Percentiles rank a stretch among this genome's conserved stretches.
phyloP scores from a whole-genome alignment of 805 yeast species.

The Ogataea minuta region DNA sequence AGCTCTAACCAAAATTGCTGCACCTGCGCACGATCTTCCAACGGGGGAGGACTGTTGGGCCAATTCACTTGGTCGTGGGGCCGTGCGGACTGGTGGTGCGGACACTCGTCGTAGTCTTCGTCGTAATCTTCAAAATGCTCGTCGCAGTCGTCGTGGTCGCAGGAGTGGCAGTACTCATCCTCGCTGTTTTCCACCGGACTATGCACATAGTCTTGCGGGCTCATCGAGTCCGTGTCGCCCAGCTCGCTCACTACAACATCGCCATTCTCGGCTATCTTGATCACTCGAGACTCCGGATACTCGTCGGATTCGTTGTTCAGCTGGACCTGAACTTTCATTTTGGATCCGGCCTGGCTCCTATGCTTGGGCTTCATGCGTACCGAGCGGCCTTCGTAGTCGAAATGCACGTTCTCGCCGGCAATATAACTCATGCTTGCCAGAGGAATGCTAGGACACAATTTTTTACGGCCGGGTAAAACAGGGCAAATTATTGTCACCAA shows the following conservation, averaged over 20 bases:
- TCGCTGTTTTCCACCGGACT: conserved; percentile 15
- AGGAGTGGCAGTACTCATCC: conserved; percentile 16
- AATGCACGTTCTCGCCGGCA: conserved; percentile 33
- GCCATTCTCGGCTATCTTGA: conserved; percentile 66
- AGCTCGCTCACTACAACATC: conserved; percentile 69
- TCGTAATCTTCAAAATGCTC: conserved; percentile 19
- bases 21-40: conserved; percentile 46
- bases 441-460: conserved; percentile 14
- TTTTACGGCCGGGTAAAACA: conserved; percentile 14
- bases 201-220: conserved; percentile 17
- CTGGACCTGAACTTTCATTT: conserved; percentile 39
- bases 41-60: conserved; percentile 5
- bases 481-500: neutral
- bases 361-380: conserved; percentile 15
- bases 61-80: conserved; percentile 11
- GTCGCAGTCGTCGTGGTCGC: conserved; percentile 19
- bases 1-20: conserved; percentile 66
- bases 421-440: conserved; percentile 20
- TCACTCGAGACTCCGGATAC: conserved; percentile 70
- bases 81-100: conserved; percentile 16
- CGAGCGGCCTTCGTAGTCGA: conserved; percentile 23
- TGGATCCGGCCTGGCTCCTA: conserved; percentile 17
- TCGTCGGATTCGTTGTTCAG: conserved; percentile 56
- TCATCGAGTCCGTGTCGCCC: conserved; percentile 22
- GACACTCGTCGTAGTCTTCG: conserved; percentile 16